phyloP scores from a whole-genome alignment of 768 basidiomycete species.

The Tricholoma matsutake region DNA sequence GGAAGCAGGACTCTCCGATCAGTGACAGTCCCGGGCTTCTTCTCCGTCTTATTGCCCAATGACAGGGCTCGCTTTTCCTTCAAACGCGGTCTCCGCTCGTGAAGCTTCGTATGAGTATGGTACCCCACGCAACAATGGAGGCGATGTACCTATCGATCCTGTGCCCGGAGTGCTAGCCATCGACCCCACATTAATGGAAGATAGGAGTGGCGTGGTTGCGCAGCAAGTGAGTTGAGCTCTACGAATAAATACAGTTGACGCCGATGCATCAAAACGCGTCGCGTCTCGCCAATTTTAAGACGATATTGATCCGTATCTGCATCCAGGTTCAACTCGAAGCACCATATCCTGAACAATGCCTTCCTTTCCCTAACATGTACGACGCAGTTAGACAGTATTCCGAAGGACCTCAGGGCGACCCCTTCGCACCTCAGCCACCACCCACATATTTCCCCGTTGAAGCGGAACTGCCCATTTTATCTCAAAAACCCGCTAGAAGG shows the following conservation, averaged over 20 bases:
- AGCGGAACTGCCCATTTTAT: constrained; percentile 37
- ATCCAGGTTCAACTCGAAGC: constrained; percentile 26
- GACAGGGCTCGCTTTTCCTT: constrained; percentile 61
- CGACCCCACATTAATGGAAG: constrained; percentile 48
- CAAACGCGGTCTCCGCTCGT: constrained; percentile 45
- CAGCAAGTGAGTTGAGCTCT: constrained; percentile 37
- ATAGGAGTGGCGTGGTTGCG: constrained; percentile 17
- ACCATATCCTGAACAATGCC: constrained; percentile 19
- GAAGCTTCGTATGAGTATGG: constrained; percentile 58
- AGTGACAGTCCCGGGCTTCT: background rate
- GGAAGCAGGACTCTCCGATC: background rate
- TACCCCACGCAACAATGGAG: constrained; percentile 53
- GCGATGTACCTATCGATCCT: constrained; percentile 82
- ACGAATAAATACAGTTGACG: constrained; percentile 23
- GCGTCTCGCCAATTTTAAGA: constrained; percentile 51
- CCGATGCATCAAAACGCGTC: constrained; percentile 52
- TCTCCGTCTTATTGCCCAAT: constrained; percentile 33
- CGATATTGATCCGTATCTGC: constrained; percentile 22
- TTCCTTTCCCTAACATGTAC: constrained; percentile 28
- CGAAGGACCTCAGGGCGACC: constrained; percentile 79
- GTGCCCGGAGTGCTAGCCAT: constrained; percentile 53
- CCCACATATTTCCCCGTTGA: constrained; percentile 50
- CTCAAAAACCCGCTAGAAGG: constrained; percentile 46
- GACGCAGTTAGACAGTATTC: constrained; percentile 51
- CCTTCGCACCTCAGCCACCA: constrained; percentile 67